phyloP scores from a whole-genome alignment of 495 filamentous ascomycete genomes.

The Aspergillus cavernicola region DNA sequence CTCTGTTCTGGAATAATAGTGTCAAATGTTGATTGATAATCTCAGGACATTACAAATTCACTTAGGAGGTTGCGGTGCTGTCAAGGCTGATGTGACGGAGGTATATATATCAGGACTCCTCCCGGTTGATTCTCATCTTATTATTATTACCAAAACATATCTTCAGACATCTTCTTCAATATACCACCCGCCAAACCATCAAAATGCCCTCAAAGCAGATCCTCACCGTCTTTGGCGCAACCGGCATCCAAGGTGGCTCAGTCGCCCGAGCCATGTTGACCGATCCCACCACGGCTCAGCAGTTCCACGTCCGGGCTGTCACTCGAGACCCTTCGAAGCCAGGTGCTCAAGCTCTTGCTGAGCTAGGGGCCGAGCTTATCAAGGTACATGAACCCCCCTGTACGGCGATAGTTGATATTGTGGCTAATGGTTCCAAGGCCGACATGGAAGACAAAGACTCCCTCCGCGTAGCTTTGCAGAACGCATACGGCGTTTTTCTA shows the following conservation, averaged over 20 bases:
- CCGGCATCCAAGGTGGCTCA: slow-evolving; percentile 1
- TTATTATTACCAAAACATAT: too few species aligned
- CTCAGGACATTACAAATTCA: background rate
- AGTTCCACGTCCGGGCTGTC: background rate
- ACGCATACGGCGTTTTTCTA: background rate
- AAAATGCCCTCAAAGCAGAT: background rate
- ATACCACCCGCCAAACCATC: too few species aligned
- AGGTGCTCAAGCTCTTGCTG: background rate
- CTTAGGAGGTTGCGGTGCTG: too few species aligned
- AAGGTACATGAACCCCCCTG: background rate
- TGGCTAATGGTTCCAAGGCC: background rate
- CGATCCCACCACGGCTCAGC: background rate
- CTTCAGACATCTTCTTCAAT: too few species aligned
- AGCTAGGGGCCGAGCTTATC: slow-evolving; percentile 1
- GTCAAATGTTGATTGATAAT: background rate
- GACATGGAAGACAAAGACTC: background rate
- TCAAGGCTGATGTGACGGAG: too few species aligned
- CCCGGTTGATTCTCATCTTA: background rate
- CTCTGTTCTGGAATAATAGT: background rate
- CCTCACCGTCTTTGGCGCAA: slow-evolving; percentile 4
- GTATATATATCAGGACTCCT: background rate
- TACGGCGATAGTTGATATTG: background rate
- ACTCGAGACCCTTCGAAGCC: slow-evolving; percentile 4
- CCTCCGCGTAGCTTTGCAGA: background rate
- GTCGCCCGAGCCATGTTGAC: background rate